These are phyloP conservation scores for Samsoniella hepiali DNA, from an alignment of 2,329 filamentous ascomycete genomes.

Conservation along the genomic window DNA sequence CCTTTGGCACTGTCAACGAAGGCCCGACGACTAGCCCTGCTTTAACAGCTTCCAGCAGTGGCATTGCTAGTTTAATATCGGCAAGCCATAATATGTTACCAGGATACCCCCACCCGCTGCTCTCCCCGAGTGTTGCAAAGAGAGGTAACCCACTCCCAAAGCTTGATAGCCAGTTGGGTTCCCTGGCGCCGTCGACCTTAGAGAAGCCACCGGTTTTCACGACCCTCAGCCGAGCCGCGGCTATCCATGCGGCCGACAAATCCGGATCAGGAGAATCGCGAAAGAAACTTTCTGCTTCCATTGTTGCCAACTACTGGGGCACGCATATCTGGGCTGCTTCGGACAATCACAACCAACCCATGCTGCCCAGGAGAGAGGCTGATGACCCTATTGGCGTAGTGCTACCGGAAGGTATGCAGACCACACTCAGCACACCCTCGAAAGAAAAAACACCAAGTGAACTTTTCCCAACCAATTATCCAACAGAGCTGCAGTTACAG, in stretches of 20 bases:
- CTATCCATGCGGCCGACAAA: conserved; percentile 75
- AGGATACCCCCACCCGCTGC: conserved; percentile 42
- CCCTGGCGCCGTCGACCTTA: conserved; percentile 76
- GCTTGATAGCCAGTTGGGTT: conserved; percentile 52
- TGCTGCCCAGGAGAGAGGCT: conserved; percentile 33
- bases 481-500: conserved; percentile 75
- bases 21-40: conserved; percentile 36
- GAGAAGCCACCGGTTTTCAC: conserved; percentile 81
- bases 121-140: conserved; percentile 30
- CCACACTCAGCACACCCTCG: conserved; percentile 29
- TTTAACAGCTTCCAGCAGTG: conserved; percentile 46
- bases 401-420: conserved; percentile 31
- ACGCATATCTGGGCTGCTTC: conserved; percentile 67
- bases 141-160: conserved; percentile 33
- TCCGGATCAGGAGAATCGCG: conserved; percentile 62
- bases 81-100: conserved; percentile 78
- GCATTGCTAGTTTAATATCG: conserved; percentile 82
- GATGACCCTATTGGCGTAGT: conserved; percentile 43
- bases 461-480: conserved; percentile 72
- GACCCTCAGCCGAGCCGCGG: conserved; percentile 79
- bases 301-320: conserved; percentile 93
- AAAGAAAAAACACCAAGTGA: conserved; percentile 40
- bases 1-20: conserved; percentile 46
- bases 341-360: conserved; percentile 29
- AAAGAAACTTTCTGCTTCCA: conserved; percentile 75